Base-by-base conservation (phyloP, 2,329 filamentous ascomycete species). In the Ophiosphaerella narmari region DNA sequence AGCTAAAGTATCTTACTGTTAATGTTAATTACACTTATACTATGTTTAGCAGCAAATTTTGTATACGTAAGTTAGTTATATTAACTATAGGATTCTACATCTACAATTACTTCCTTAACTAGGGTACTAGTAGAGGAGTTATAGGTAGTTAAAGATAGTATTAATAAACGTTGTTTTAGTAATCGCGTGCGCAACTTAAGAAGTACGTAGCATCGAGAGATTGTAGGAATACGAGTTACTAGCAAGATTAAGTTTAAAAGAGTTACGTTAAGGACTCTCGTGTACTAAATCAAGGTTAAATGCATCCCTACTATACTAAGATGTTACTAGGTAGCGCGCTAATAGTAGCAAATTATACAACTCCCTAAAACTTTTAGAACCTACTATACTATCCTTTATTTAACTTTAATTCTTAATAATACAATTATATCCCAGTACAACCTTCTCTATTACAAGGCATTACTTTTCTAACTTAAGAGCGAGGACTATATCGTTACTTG, bases 401-500 rank as follows among this genome's bases (percentile, higher is more conserved):
- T 32, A n/a, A 43, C 41, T 45, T 38, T 13, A 21, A 37, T 38
- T 18, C 43, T 38, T 21, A 29, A 49, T 29, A 39, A 49, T 49
- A 40, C 46, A 23, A 23, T 45, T 32, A 39, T 33, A 31, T 37
- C 9, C 26, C 11, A 33, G 40, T 14, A 23, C 40, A 18, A 39
- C 13, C 16, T 35, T 39, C 13, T 43, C 39, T 33, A 9, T 21
- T 16, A 33, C 38, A 23, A 35, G 38, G 31, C 12, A 36, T 35
- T 52, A n/a, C 26, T 46, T 52, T 34, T 57, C 39, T 31, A 45
- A 45, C 23, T 38, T 34, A 43, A 48, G 26, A 29, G 26, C 26
- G 26, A 48, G 41, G 39, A 43, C 48, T 38, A 56, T 58, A 46
- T 58, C 55, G 45, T 58, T 49, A 12, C 50, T 55, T 48, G 39